Evolutionary conservation across 345 rosid genomes (phyloP).

Genomic region (Hevea brasiliensis): DNA sequence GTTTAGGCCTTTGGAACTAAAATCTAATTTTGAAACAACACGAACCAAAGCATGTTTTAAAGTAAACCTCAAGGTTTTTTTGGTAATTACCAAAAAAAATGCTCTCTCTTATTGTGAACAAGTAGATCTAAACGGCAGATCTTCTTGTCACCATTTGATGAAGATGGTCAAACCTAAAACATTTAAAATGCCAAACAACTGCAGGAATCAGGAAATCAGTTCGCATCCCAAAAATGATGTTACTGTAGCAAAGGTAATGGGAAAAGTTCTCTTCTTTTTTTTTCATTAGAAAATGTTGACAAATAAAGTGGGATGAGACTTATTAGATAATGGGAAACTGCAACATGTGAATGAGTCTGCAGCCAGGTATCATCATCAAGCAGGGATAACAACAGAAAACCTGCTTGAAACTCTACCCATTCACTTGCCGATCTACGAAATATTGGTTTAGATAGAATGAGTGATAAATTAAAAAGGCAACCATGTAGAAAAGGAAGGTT

Average conservation of each 20-base stretch:
- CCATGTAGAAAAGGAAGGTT: background rate
- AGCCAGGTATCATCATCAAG: background rate
- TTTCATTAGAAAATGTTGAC: background rate
- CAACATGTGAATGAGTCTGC: background rate
- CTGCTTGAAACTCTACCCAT: no score
- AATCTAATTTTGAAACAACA: no score
- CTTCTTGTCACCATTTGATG: background rate
- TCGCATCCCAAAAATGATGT: no score
- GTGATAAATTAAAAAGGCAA: background rate
- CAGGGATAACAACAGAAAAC: background rate
- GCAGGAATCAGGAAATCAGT: background rate
- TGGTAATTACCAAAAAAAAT: no score
- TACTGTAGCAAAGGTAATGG: background rate
- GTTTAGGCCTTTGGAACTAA: no score
- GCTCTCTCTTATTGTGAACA: background rate
- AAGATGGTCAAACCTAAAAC: background rate
- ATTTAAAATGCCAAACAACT: background rate
- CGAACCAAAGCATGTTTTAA: no score
- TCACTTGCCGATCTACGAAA: background rate
- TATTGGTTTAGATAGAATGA: background rate
- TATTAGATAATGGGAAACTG: background rate
- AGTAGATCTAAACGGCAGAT: background rate
- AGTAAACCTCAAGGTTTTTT: no score
- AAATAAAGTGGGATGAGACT: background rate
- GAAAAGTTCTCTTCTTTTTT: no score